Evolutionary conservation across 176 grass and related monocot species (phyloP), one percentile per base, ranked within the genome.

Genomic region (Stipa capillata): DNA sequence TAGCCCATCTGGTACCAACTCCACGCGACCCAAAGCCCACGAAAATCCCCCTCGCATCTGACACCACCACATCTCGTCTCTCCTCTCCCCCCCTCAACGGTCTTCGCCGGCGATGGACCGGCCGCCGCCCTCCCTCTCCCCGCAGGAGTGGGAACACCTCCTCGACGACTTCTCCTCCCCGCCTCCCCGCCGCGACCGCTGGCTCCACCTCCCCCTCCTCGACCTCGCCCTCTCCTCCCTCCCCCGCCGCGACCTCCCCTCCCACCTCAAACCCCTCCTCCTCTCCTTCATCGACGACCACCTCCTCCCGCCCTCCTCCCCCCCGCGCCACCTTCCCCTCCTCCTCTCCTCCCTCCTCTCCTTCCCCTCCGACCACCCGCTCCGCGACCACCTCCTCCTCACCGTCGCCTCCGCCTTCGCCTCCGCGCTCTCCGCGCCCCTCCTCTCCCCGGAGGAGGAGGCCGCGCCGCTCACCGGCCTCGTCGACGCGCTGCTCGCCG

Each of bases 171-270:
- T 94, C 88, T 24, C 91, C 65, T 2, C 45, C 6, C 65, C 65
- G 2, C 65, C 65, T 2, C 89, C 76, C 36, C 91, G 85, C 71
- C 87, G 87, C 68, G 27, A 65, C 42, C 84, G 82, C 11, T 86
- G 92, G 91, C 85, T 92, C 66, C 74, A 70, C 16, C 85, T 97
- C 40, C 94, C 94, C 16, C 85, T 97, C 34, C 61, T 94, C 7
- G 94, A 97, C 79, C 85, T 97, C 52, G 81, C 82, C 17, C 60
- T 97, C 62, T 51, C 89, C n/a, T 87, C 94, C 15, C 79, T 97
- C 42, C 82, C 84, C 76, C 94, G 94, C 83, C 94, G 94, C 67
- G 94, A 97, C 84, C 84, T 94, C 62, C 85, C 91, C 20, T 80
- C 85, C 48, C 53, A 72, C 41, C 78, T 87, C 45, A 90, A 87